Base-by-base conservation (phyloP, 75 land plant genomes). In the Sequoia sempervirens region DNA sequence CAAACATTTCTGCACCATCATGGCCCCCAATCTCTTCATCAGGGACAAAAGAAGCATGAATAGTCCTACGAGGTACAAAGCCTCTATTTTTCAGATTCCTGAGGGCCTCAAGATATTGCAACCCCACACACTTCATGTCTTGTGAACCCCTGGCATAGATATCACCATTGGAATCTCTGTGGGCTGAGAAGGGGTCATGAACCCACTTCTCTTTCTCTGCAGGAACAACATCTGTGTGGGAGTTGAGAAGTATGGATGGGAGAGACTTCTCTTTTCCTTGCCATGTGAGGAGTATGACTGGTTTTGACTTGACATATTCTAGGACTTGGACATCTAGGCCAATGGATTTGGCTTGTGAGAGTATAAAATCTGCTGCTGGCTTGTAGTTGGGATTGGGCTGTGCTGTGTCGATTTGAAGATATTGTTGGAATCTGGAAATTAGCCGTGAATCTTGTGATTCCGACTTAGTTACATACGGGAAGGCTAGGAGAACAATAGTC, bases 51-150 rank as follows among this genome's bases (percentile, higher is more conserved):
- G 99, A 93, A 26, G 93, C 30, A 81, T 98, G 93, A 28, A 96
- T 66, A 3, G 90, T 88, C 12, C 98, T 88, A 28, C 76, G 18
- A 8, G 99, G 98, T 26, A 78, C 69, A 81, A 92, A 98, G 0
- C 92, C 94, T 40, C 84, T 34, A 12, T 68, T 50, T 82, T 84
- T 88, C n/a, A 98, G 88, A 37, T 81, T 81, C 15, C 95, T 88
- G 50, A 96, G 84, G 6, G 99, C 99, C 78, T 98, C 99, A 10
- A 98, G 87, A 87, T 98, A 98, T 87, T 98, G 99, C 88, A 96
- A 70, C 11, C 97, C 94, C 2, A 96, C 97, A 75, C 95, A 94
- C 91, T 98, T 98, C 99, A 95, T 98, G 90, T 98, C 99, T 89
- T 98, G 99, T 0, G 99, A 90, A 23, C 99, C 99, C 30, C 99